Percentiles rank a stretch among this genome's conserved stretches.
Conservation (phyloP, 179 eudicot genomes). For the Silene noctiflora region DNA sequence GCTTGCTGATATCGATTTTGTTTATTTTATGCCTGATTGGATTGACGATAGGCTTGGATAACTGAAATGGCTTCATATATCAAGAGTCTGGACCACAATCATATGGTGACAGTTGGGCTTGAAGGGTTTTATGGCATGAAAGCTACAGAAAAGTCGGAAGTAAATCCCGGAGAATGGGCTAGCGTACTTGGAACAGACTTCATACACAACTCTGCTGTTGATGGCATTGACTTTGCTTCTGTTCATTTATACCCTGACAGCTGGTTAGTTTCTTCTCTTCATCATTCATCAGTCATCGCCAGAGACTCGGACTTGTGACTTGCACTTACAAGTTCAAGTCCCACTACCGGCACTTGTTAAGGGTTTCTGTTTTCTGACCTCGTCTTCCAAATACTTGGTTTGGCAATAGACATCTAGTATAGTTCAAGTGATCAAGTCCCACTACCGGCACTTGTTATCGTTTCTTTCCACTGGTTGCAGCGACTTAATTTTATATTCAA, state of each 20-base stretch:
- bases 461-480: too few species aligned
- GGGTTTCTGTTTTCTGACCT: too few species aligned
- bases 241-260: slow-evolving; percentile 61
- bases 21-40: background rate
- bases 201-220: slow-evolving; percentile 43
- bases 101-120: slow-evolving; percentile 51
- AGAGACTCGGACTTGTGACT: too few species aligned
- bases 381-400: too few species aligned
- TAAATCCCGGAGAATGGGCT: slow-evolving; percentile 66
- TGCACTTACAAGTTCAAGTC: too few species aligned
- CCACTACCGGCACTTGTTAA: too few species aligned
- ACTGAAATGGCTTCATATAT: slow-evolving; percentile 51
- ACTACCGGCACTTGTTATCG: too few species aligned
- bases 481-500: background rate
- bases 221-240: slow-evolving; percentile 59
- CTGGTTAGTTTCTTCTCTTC: slow-evolving; percentile 37
- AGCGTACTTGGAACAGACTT: slow-evolving; percentile 52
- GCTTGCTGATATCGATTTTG: background rate
- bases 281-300: background rate
- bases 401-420: too few species aligned
- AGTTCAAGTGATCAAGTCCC: too few species aligned
- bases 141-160: slow-evolving; percentile 21
- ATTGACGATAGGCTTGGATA: slow-evolving; percentile 46
- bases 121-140: slow-evolving; percentile 58
- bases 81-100: slow-evolving; percentile 49